phyloP scores from a whole-genome alignment of 2,329 filamentous ascomycete genomes.

The Rhynchosporium secalis region DNA sequence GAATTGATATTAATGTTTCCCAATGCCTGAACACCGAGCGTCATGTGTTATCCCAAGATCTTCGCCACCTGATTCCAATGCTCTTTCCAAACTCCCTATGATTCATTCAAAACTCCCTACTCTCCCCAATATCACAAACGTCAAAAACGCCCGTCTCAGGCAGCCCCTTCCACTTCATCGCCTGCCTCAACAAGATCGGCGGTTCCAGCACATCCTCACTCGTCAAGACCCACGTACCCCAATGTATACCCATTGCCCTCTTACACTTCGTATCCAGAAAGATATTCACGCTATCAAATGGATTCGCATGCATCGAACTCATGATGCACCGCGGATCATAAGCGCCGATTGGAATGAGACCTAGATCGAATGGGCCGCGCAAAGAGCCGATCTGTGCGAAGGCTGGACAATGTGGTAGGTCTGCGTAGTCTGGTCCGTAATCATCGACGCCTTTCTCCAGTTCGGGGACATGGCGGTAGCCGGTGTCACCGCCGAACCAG shows the following conservation, averaged over 20 bases:
- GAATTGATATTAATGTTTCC: slow-evolving; percentile 8
- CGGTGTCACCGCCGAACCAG: slow-evolving; percentile 89
- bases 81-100: slow-evolving; percentile 45
- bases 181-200: slow-evolving; percentile 68
- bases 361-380: slow-evolving; percentile 85
- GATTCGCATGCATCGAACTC: slow-evolving; percentile 81
- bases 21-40: slow-evolving; percentile 9
- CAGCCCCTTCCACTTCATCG: slow-evolving; percentile 66
- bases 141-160: slow-evolving; percentile 75
- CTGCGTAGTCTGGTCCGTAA: slow-evolving; percentile 64
- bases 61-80: not conserved
- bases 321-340: slow-evolving; percentile 74
- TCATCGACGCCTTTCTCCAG: slow-evolving; percentile 66
- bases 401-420: slow-evolving; percentile 74
- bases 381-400: slow-evolving; percentile 80
- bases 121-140: slow-evolving; percentile 82
- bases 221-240: slow-evolving; percentile 80
- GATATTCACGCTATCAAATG: slow-evolving; percentile 85
- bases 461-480: slow-evolving; percentile 76
- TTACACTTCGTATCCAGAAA: slow-evolving; percentile 80
- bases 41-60: not conserved
- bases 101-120: slow-evolving; percentile 63
- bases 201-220: slow-evolving; percentile 85
- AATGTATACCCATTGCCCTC: slow-evolving; percentile 83
- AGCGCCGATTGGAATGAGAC: slow-evolving; percentile 89